A percentile compares a stretch with the other conserved stretches of the same genome.
phyloP scores from a whole-genome alignment of 2,329 filamentous ascomycete species.

The Zymoseptoria ardabiliae region DNA sequence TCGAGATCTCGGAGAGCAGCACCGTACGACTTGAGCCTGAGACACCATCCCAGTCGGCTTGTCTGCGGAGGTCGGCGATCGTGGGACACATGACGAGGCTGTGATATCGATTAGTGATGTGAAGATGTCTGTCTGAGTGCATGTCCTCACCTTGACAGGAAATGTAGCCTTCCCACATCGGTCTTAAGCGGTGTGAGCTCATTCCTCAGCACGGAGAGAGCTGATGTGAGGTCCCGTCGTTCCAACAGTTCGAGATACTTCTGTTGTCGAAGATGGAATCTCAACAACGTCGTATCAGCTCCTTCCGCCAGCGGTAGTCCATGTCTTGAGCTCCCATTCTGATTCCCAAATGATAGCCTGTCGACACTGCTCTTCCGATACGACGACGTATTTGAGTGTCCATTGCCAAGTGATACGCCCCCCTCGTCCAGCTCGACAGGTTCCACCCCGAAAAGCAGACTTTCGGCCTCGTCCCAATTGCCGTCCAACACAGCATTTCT shows the following conservation, averaged over 20 bases:
- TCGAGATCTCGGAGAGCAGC: constrained; percentile 75
- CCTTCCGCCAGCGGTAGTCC: constrained; percentile 69
- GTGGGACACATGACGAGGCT: constrained; percentile 85
- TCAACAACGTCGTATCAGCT: constrained; percentile 71
- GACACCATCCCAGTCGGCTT: constrained; percentile 81
- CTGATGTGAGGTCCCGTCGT: constrained; percentile 61
- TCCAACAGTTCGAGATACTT: constrained; percentile 92
- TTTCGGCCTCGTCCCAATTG: constrained; percentile 78
- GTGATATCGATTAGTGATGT: constrained; percentile 16
- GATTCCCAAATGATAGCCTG: constrained; percentile 20
- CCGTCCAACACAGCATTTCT: constrained; percentile 71
- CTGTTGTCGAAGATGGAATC: constrained; percentile 82
- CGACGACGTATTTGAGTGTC: constrained; percentile 10
- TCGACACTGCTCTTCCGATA: constrained; percentile 17
- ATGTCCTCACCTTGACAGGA: constrained; percentile 59
- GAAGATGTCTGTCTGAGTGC: background rate
- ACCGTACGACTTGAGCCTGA: constrained; percentile 64
- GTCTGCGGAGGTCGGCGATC: constrained; percentile 64
- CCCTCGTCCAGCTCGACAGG: constrained; percentile 35
- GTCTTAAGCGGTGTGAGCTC: constrained; percentile 83
- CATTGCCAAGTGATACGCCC: constrained; percentile 33
- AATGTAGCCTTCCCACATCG: constrained; percentile 69
- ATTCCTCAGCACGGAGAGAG: constrained; percentile 73
- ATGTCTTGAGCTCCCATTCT: constrained; percentile 20
- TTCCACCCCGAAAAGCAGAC: constrained; percentile 57